Base-by-base conservation (phyloP, 352 stramenopile genomes). In the Phytophthora pisi region DNA sequence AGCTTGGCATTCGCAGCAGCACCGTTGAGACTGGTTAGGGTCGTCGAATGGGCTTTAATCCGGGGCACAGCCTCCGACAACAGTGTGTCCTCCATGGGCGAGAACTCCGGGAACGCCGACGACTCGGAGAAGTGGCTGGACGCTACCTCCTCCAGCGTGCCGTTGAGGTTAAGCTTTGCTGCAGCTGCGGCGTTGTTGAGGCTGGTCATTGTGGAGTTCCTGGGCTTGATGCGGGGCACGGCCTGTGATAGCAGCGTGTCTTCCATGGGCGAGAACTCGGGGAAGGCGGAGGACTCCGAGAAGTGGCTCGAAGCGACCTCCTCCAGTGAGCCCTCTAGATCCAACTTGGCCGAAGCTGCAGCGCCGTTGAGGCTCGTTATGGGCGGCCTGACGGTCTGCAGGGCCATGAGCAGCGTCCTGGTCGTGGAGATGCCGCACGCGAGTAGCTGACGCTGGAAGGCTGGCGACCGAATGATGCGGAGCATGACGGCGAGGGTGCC, bases 21-120 rank as follows among this genome's bases (percentile, higher is more conserved):
- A n/a, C n/a, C n/a, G n/a, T n/a, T n/a, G n/a, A n/a, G n/a, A n/a
- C n/a, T n/a, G n/a, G n/a, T n/a, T n/a, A n/a, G n/a, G n/a, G n/a
- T n/a, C n/a, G n/a, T n/a, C n/a, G n/a, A n/a, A n/a, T n/a, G n/a
- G n/a, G n/a, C n/a, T n/a, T n/a, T n/a, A n/a, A n/a, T n/a, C n/a
- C n/a, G n/a, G 5, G 55, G 64, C 36, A 82, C 64, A 1, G 69
- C 66, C 56, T 81, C 49, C 1, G 59, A 65, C 20, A 85, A 61
- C 15, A 89, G 42, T 24, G 79, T 63, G 43, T 89, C 82, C 28
- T 91, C 78, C 13, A 67, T 68, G 1, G 82, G 64, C 0, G 82
- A 80, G 38, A 73, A 84, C 62, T 90, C 82, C 0, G 82, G 82
- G 45, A 89, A 89, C 1, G 75, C 64, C 9, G 82, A 89, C 0